Evolutionary conservation across 768 basidiomycete species (phyloP).

Genomic region (Naganishia friedmannii): DNA sequence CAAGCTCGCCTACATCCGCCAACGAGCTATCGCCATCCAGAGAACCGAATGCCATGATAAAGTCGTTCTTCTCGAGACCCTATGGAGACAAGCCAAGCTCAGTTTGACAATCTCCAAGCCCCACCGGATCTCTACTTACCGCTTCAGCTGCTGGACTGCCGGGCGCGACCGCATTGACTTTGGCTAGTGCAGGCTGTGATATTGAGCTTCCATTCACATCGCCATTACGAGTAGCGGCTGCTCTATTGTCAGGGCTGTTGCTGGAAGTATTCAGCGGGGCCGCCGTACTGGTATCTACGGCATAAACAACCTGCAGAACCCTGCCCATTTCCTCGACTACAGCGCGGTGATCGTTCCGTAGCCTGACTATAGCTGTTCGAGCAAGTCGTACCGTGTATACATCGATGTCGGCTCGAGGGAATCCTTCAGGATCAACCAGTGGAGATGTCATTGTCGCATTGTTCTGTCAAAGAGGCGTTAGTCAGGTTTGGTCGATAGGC

Average conservation of each 20-base stretch:
- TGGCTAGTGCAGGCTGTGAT: slow-evolving; percentile 64
- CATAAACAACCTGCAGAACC: slow-evolving; percentile 69
- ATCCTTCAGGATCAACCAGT: slow-evolving; percentile 81
- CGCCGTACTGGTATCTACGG: slow-evolving; percentile 26
- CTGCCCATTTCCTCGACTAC: slow-evolving; percentile 67
- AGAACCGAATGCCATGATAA: slow-evolving; percentile 70
- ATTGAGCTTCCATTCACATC: slow-evolving; percentile 33
- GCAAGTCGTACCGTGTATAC: slow-evolving; percentile 56
- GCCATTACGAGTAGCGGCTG: background rate
- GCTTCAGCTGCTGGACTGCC: slow-evolving; percentile 78
- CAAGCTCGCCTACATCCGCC: slow-evolving; percentile 69
- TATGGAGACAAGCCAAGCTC: slow-evolving; percentile 46
- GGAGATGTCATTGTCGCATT: slow-evolving; percentile 26
- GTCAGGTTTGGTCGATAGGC: background rate
- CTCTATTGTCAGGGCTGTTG: slow-evolving; percentile 37
- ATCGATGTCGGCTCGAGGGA: slow-evolving; percentile 74
- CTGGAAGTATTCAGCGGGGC: slow-evolving; percentile 27
- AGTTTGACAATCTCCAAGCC: background rate
- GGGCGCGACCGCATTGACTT: slow-evolving; percentile 74
- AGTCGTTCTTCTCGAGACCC: slow-evolving; percentile 68
- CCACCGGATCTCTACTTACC: slow-evolving; percentile 56
- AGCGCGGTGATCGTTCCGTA: slow-evolving; percentile 71
- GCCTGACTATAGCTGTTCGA: slow-evolving; percentile 71
- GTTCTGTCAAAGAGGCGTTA: background rate
- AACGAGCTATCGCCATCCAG: slow-evolving; percentile 60